A percentile compares a stretch with the other conserved stretches of the same genome.
These are phyloP conservation scores for Moesziomyces globuligerus DNA, from an alignment of 1,284 basidiomycete genomes.

Conservation along the genomic window DNA sequence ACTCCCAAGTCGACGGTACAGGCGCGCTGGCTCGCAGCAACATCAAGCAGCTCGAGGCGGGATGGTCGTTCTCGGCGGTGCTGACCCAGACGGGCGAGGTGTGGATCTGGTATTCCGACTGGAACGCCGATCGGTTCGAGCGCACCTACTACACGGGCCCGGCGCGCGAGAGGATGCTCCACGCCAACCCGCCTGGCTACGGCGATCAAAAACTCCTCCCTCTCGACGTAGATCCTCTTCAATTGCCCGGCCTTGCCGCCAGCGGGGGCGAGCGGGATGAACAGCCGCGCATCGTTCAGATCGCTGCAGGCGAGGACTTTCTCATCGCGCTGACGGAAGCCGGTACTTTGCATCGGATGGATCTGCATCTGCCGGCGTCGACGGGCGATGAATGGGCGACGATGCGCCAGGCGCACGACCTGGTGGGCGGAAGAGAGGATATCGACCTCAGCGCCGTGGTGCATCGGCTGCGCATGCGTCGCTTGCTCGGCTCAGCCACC, in stretches of 20 bases:
- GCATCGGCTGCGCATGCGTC: not conserved
- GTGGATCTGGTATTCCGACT: constrained; percentile 22
- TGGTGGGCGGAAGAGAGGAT: not conserved
- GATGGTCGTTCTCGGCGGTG: constrained; percentile 46
- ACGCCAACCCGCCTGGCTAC: constrained; percentile 12
- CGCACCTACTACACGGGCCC: constrained; percentile 9
- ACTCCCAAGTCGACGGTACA: no score
- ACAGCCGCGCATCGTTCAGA: constrained; percentile 14
- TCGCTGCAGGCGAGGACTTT: constrained; percentile 53
- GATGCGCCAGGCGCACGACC: not conserved
- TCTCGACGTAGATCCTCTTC: constrained; percentile 5
- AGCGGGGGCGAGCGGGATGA: not conserved
- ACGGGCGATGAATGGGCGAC: not conserved
- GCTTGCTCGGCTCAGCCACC: constrained; percentile 4
- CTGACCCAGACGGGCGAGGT: constrained; percentile 22
- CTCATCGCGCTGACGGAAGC: constrained; percentile 44
- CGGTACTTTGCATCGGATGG: constrained; percentile 37
- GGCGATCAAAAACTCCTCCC: constrained; percentile 11
- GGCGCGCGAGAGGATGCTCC: constrained; percentile 1
- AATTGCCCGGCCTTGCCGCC: constrained; percentile 7
- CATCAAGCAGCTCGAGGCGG: constrained; percentile 51
- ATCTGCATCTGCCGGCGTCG: constrained; percentile 11
- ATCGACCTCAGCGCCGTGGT: not conserved
- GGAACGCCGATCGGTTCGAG: constrained; percentile 5
- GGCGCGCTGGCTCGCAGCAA: no score